Conservation (phyloP, 345 rosid genomes). For the Heritiera fomes region DNA sequence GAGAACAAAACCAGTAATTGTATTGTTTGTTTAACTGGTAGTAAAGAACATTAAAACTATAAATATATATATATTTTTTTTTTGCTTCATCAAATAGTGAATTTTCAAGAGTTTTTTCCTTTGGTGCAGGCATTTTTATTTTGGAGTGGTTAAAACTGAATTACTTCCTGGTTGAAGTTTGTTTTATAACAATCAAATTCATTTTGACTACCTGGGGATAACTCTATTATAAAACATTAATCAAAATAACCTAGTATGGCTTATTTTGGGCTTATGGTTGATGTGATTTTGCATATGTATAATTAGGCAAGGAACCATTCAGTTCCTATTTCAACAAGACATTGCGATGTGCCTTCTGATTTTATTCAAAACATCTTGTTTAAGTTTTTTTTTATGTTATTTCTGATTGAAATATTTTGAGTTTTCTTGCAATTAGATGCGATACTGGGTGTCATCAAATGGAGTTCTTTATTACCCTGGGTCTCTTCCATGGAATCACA, state of each 20-base stretch:
- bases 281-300: conserved; percentile 9
- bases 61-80: background rate
- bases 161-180: background rate
- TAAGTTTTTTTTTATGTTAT: background rate
- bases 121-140: background rate
- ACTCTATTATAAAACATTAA: background rate
- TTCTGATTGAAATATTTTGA: conserved; percentile 6
- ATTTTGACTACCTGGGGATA: background rate
- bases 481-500: background rate
- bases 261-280: background rate
- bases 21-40: conserved; percentile 7
- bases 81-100: background rate
- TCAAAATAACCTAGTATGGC: background rate
- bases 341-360: conserved; percentile 10
- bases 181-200: background rate
- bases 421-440: conserved; percentile 8
- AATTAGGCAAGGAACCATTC: conserved; percentile 10
- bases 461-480: background rate
- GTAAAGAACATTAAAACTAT: background rate
- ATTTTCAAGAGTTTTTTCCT: background rate
- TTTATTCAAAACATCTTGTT: conserved; percentile 5
- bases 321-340: background rate
- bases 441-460: background rate
- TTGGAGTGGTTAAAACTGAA: conserved; percentile 4
- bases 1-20: background rate